phyloP scores from a whole-genome alignment of 1,139 yeast genomes.

The Meyerozyma smithsonii region DNA sequence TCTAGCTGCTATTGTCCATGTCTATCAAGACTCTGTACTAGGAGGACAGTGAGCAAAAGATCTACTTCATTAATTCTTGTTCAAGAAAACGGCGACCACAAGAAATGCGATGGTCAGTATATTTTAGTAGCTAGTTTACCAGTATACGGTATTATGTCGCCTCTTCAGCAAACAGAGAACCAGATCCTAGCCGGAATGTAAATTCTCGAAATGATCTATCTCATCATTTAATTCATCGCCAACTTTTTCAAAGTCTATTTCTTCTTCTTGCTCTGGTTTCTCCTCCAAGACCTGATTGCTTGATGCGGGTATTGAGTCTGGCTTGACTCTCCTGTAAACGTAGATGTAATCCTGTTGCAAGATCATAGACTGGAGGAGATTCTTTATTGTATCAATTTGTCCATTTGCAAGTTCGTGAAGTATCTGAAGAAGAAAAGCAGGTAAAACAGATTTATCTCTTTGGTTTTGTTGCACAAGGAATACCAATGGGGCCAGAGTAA shows the following conservation, averaged over 20 bases:
- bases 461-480: conserved; percentile 11
- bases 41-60: no score
- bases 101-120: no score
- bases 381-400: conserved; percentile 11
- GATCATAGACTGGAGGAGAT: conserved; percentile 20
- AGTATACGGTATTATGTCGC: no score
- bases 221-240: conserved; percentile 3
- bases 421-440: conserved; percentile 11
- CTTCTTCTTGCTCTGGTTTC: conserved; percentile 6
- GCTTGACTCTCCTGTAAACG: conserved; percentile 24
- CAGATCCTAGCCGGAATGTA: background rate
- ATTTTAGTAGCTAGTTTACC: no score
- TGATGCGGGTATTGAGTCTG: conserved; percentile 8
- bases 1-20: no score
- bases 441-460: conserved; percentile 8
- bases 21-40: no score
- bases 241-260: conserved; percentile 1
- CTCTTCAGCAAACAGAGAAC: no score
- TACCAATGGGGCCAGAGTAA: conserved; percentile 18
- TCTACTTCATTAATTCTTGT: no score
- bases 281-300: conserved; percentile 3
- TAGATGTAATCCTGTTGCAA: conserved; percentile 22
- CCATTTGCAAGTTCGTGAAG: conserved; percentile 17
- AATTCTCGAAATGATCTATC: conserved; percentile 3
- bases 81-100: no score